These are phyloP conservation scores for Zygnema circumcarinatum DNA, from an alignment of 139 green algal genomes.

Conservation along the genomic window DNA sequence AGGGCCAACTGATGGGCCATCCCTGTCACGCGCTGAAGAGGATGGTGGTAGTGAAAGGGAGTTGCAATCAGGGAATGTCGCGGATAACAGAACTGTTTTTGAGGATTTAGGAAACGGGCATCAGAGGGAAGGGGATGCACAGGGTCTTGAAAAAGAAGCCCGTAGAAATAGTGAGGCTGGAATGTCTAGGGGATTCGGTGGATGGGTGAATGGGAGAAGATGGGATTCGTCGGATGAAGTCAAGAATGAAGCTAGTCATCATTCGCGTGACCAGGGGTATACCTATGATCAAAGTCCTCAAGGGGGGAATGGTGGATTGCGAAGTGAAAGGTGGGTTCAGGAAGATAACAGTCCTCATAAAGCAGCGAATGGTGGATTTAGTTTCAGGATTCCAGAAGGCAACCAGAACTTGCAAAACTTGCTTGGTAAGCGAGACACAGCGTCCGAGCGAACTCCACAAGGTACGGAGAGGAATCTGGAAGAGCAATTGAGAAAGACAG, in stretches of 20 bases:
- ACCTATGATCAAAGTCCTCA: neutral
- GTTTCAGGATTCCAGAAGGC: neutral
- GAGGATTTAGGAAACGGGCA: too few species aligned
- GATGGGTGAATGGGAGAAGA: too few species aligned
- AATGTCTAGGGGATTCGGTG: too few species aligned
- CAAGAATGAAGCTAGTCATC: neutral
- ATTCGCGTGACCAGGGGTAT: neutral
- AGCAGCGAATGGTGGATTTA: neutral
- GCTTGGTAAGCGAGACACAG: neutral
- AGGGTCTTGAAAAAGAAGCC: too few species aligned
- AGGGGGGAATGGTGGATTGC: neutral
- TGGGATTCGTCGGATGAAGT: neutral
- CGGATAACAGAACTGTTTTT: too few species aligned
- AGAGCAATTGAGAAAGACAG: neutral
- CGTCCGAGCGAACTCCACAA: neutral
- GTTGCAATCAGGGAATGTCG: too few species aligned
- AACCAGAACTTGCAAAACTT: neutral
- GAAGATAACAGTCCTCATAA: neutral
- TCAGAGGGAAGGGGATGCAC: too few species aligned
- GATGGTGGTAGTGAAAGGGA: too few species aligned
- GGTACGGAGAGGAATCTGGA: neutral
- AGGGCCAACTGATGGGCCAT: neutral
- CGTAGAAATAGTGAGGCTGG: too few species aligned
- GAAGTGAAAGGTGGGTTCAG: neutral
- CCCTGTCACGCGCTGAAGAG: neutral